Conservation (phyloP, 805 yeast genomes). For the Teunomyces pallodes region DNA sequence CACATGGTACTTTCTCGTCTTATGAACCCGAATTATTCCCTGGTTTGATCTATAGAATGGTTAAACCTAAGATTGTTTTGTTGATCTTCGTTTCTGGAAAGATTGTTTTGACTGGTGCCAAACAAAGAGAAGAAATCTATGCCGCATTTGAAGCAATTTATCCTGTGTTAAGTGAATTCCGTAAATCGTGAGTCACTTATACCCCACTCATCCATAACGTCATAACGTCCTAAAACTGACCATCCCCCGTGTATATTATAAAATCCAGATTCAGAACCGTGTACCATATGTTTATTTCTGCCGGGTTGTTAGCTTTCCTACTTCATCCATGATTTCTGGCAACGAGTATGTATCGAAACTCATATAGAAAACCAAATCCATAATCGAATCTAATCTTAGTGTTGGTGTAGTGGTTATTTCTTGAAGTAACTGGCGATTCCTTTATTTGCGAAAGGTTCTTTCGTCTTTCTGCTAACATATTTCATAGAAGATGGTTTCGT, state of each 20-base stretch:
- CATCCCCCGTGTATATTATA: not conserved
- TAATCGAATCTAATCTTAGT: not conserved
- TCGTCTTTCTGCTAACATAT: conserved; percentile 15
- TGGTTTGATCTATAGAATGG: conserved; percentile 98
- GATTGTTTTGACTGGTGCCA: conserved; percentile 97
- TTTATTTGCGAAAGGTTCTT: not conserved
- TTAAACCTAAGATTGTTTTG: conserved; percentile 94
- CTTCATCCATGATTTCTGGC: not conserved
- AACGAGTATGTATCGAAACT: not conserved
- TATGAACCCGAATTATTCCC: conserved; percentile 98
- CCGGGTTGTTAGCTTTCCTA: not conserved
- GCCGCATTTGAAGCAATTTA: conserved; percentile 98
- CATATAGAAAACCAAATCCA: conserved; percentile 1
- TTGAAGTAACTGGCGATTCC: conserved; percentile 1
- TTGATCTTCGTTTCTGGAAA: conserved; percentile 96
- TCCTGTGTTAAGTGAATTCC: conserved; percentile 96
- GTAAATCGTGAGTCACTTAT: conserved; percentile 55
- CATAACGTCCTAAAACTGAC: not conserved
- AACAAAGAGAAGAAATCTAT: conserved; percentile 96
- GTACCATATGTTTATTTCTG: conserved; percentile 1
- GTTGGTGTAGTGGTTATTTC: not conserved
- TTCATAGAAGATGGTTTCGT: conserved; percentile 4
- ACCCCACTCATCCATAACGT: not conserved
- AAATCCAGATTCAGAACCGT: conserved; percentile 2
- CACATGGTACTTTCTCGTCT: conserved; percentile 98